Percentiles rank a stretch among this genome's conserved stretches.
These are phyloP conservation scores for Piper longum DNA, from an alignment of 164 flowering plant genomes.

Conservation along the genomic window DNA sequence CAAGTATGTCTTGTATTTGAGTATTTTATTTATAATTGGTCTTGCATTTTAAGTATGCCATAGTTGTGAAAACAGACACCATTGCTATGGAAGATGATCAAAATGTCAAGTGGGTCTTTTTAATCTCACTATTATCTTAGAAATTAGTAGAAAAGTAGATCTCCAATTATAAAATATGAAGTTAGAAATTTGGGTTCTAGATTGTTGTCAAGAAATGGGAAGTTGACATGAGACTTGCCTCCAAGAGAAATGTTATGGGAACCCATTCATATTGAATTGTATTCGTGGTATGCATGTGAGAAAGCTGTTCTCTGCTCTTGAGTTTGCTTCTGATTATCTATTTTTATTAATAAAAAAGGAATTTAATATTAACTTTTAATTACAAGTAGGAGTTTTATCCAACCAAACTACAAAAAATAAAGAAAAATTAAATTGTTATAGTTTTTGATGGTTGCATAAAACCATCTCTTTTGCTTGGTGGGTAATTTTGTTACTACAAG, in stretches of 20 bases:
- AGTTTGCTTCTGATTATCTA: constrained; percentile 7
- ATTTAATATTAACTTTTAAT: too few species aligned
- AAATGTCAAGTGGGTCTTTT: background rate
- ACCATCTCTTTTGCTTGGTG: too few species aligned
- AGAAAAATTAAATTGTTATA: too few species aligned
- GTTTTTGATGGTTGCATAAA: too few species aligned
- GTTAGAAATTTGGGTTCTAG: background rate
- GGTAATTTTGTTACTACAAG: too few species aligned
- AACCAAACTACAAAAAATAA: too few species aligned
- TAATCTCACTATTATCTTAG: background rate
- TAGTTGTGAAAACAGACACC: too few species aligned
- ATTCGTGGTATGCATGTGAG: constrained; percentile 13
- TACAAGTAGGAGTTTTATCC: too few species aligned
- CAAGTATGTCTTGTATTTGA: too few species aligned
- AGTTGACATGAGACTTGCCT: constrained; percentile 4
- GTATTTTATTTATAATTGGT: too few species aligned
- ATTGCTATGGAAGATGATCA: too few species aligned
- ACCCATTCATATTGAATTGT: constrained; percentile 8
- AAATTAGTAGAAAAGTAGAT: background rate
- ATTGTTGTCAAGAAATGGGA: background rate
- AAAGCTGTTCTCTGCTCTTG: constrained; percentile 2
- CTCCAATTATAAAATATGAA: background rate
- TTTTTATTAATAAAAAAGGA: background rate
- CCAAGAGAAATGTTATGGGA: constrained; percentile 3
- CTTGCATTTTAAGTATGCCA: too few species aligned